Percentiles rank a stretch among this genome's conserved stretches.
Evolutionary conservation across 2,329 filamentous ascomycete genomes (phyloP).

Genomic region (Ophiostoma angusticollis): DNA sequence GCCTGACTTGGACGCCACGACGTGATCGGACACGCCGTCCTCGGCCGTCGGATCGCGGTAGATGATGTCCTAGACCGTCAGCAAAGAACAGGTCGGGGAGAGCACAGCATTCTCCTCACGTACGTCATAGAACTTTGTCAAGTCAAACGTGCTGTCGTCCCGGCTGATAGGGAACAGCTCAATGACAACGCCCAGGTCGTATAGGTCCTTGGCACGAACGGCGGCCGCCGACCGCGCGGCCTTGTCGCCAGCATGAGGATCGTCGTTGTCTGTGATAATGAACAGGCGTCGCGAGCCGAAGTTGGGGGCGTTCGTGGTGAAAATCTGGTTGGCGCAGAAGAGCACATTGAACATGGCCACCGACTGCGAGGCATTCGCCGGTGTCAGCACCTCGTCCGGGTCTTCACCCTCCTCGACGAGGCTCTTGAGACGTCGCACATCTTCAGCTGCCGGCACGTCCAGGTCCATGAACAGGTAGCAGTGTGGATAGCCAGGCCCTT

Average conservation of each 20-base stretch:
- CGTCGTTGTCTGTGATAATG: constrained; percentile 87
- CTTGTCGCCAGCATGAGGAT: constrained; percentile 66
- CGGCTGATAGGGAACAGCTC: constrained; percentile 85
- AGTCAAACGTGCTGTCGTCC: constrained; percentile 58
- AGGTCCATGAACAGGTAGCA: constrained; percentile 87
- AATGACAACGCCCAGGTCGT: constrained; percentile 82
- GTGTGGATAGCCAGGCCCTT: constrained; percentile 63
- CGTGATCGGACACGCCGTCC: constrained; percentile 43
- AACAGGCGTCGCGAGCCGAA: constrained; percentile 90
- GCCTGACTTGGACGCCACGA: constrained; percentile 46
- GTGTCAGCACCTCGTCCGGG: constrained; percentile 52
- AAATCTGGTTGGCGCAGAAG: constrained; percentile 92
- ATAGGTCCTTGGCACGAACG: constrained; percentile 84
- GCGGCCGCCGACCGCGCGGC: constrained; percentile 61
- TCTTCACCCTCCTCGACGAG: constrained; percentile 70
- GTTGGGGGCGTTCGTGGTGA: constrained; percentile 87
- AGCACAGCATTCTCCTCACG: constrained; percentile 14
- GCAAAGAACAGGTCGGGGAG: background rate
- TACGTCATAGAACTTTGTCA: constrained; percentile 84
- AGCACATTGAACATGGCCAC: constrained; percentile 80
- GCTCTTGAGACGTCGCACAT: constrained; percentile 67
- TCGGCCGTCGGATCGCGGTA: constrained; percentile 67
- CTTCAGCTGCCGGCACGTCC: constrained; percentile 72
- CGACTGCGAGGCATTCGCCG: constrained; percentile 44
- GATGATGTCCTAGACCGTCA: constrained; percentile 59